Conservation (phyloP, 1,139 yeast species). For the Debaryomycetaceae sp. region DNA sequence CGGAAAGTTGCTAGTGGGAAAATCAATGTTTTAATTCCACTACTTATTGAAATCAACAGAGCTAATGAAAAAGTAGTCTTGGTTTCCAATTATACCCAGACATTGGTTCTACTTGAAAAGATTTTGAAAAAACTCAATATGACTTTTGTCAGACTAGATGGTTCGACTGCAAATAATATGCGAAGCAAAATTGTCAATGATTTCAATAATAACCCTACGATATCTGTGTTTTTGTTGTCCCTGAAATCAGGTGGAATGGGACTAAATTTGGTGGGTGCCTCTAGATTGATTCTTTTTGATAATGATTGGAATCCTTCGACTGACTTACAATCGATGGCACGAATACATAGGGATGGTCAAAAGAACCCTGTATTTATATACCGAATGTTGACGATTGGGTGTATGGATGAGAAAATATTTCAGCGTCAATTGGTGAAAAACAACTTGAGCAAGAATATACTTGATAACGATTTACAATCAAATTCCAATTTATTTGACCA, state of each 20-base stretch:
- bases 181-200: constrained; percentile 64
- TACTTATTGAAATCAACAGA: constrained; percentile 41
- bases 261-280: constrained; percentile 84
- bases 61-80: constrained; percentile 73
- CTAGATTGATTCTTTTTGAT: constrained; percentile 77
- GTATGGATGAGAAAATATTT: constrained; percentile 90
- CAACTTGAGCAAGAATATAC: constrained; percentile 73
- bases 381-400: constrained; percentile 80
- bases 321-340: constrained; percentile 93
- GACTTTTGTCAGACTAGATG: constrained; percentile 70
- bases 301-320: constrained; percentile 95
- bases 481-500: constrained; percentile 50
- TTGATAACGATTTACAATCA: constrained; percentile 50
- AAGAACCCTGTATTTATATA: constrained; percentile 74
- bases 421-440: constrained; percentile 90
- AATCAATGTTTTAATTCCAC: constrained; percentile 48
- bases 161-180: constrained; percentile 66
- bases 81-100: constrained; percentile 86
- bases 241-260: constrained; percentile 97
- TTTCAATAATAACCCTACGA: constrained; percentile 55
- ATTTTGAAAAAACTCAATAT: constrained; percentile 50
- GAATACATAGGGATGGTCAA: constrained; percentile 95
- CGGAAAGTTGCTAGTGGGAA: constrained; percentile 51
- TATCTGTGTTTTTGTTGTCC: constrained; percentile 73
- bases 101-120: constrained; percentile 71